Evolutionary conservation across 2,329 filamentous ascomycete genomes (phyloP).

Genomic region (Arthrobotrys entomopaga): DNA sequence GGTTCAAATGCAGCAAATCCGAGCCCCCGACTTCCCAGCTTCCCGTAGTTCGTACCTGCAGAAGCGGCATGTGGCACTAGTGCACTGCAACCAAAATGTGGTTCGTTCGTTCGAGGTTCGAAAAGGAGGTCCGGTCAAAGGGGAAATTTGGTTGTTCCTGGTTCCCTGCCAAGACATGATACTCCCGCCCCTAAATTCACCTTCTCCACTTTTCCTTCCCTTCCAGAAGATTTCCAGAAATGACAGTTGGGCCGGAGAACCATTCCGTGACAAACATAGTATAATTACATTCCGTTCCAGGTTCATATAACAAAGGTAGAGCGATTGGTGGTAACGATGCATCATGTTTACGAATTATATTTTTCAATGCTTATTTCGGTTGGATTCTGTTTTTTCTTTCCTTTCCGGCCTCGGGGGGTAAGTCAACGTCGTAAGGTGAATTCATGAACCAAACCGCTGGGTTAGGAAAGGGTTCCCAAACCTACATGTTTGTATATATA

Average conservation of each 20-base stretch:
- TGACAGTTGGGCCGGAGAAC: constrained; percentile 1
- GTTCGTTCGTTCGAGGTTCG: not conserved
- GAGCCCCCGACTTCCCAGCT: no score
- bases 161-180: constrained; percentile 40
- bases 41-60: constrained; percentile 16
- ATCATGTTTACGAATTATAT: no score
- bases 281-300: not conserved
- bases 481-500: no score
- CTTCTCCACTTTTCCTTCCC: not conserved
- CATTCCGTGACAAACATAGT: not conserved
- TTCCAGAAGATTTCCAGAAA: constrained; percentile 53
- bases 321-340: no score
- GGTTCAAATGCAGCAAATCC: no score
- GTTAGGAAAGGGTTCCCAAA: no score
- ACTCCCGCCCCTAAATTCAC: constrained; percentile 45
- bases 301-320: not conserved
- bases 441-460: no score
- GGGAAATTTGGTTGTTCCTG: constrained; percentile 1
- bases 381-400: no score
- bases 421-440: no score
- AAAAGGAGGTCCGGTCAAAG: constrained; percentile 6
- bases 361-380: no score
- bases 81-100: constrained; percentile 15
- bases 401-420: no score
- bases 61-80: constrained; percentile 20